Evolutionary conservation across 306 rosid genomes (phyloP).

Genomic region (Rosa multiflora): DNA sequence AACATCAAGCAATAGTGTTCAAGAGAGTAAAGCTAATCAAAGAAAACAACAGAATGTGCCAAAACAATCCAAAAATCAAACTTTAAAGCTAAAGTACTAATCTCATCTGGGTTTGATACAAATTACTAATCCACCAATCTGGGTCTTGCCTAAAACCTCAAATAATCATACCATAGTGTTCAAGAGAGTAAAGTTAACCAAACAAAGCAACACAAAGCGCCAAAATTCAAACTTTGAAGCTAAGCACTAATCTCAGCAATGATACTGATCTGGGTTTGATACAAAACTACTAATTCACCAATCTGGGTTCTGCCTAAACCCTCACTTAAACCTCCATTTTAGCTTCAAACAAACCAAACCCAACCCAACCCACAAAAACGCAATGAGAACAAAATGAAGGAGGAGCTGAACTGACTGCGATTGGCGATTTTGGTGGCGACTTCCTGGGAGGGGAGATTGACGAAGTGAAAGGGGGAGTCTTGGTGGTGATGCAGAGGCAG

Average conservation of each 20-base stretch:
- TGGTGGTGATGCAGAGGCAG: conserved; percentile 72
- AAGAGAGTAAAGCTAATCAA: neutral
- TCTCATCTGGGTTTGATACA: neutral
- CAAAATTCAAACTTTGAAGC: conserved; percentile 1
- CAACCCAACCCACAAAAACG: no score
- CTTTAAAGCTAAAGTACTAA: neutral
- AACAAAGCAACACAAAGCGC: neutral
- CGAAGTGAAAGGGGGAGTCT: conserved; percentile 92
- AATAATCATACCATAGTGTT: neutral
- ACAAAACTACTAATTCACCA: neutral
- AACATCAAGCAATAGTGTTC: neutral
- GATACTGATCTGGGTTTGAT: neutral
- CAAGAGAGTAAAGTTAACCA: neutral
- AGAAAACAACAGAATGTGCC: neutral
- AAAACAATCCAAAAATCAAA: neutral
- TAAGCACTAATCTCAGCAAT: neutral
- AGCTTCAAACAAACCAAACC: neutral
- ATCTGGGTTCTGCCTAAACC: neutral
- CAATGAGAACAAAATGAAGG: neutral
- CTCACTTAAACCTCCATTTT: neutral
- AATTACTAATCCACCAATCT: neutral
- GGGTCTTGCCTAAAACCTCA: neutral
- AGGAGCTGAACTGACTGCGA: conserved; percentile 55
- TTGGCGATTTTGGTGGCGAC: conserved; percentile 65
- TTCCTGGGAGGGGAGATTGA: conserved; percentile 74